phyloP scores from a whole-genome alignment of 2,329 filamentous ascomycete species.

The Colletotrichum lindemuthianum region DNA sequence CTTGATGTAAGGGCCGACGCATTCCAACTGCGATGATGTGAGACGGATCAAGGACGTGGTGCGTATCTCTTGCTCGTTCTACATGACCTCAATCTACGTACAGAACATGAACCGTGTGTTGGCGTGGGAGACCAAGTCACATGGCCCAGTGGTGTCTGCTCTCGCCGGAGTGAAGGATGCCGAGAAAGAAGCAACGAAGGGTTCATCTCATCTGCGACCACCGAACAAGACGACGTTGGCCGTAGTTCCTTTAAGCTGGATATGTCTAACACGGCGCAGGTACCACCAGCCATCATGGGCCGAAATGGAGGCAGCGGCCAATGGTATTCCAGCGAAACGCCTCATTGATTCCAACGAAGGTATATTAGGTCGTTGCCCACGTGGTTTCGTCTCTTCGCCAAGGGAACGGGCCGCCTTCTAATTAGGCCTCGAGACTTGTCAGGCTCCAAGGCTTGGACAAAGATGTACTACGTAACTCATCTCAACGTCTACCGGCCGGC shows the following conservation, averaged over 20 bases:
- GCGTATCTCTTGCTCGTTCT: neutral
- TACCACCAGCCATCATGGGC: neutral
- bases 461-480: neutral
- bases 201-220: no score
- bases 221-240: neutral
- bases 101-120: no score
- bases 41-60: neutral
- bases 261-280: conserved; percentile 1
- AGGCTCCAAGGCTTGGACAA: conserved; percentile 19
- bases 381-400: conserved; percentile 18
- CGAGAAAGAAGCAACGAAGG: neutral
- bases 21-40: neutral
- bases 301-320: conserved; percentile 13
- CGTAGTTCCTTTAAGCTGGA: neutral
- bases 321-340: conserved; percentile 18
- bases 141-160: no score
- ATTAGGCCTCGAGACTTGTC: neutral
- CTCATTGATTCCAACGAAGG: conserved; percentile 9
- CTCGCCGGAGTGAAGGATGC: neutral
- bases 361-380: conserved; percentile 12
- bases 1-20: neutral
- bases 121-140: no score
- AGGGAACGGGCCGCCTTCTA: conserved; percentile 29
- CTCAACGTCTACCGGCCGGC: conserved; percentile 14
- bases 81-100: no score